Evolutionary conservation across 2,329 filamentous ascomycete species (phyloP).

Genomic region (Phialophora verrucosa): DNA sequence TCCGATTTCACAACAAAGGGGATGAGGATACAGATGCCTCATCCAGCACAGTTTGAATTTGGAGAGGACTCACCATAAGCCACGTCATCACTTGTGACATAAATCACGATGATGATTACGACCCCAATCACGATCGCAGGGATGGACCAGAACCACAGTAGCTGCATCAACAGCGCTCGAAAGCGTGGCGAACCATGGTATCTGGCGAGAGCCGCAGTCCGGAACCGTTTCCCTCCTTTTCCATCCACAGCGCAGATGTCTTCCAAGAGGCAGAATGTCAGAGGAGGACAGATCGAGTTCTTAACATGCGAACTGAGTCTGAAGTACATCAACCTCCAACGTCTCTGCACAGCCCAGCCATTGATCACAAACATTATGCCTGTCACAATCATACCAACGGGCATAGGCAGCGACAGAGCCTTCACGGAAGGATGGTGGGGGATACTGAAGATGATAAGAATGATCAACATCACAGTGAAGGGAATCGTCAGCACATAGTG

Average conservation of each 20-base stretch:
- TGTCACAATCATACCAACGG: conserved; percentile 39
- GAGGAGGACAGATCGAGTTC: conserved; percentile 63
- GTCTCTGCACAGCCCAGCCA: conserved; percentile 26
- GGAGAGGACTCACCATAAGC: conserved; percentile 48
- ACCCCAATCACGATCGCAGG: conserved; percentile 54
- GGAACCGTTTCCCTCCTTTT: conserved; percentile 60
- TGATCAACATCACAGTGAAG: conserved; percentile 34
- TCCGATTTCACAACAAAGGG: background rate
- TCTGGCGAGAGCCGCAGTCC: conserved; percentile 56
- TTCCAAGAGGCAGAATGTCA: conserved; percentile 69
- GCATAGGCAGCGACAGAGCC: conserved; percentile 32
- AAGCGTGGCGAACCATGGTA: conserved; percentile 62
- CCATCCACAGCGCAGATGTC: conserved; percentile 71
- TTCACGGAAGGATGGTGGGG: conserved; percentile 30
- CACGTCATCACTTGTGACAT: conserved; percentile 53
- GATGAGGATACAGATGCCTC: background rate
- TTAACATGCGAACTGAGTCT: conserved; percentile 68
- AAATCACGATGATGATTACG: conserved; percentile 53
- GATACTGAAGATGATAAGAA: conserved; percentile 34
- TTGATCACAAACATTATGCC: conserved; percentile 26
- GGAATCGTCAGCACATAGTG: conserved; percentile 29
- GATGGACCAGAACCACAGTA: conserved; percentile 64
- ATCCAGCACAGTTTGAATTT: background rate
- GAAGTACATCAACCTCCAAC: conserved; percentile 46
- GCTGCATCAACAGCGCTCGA: conserved; percentile 58